Conservation (phyloP, 257 asterid genomes). For the Fraxinus anomala region DNA sequence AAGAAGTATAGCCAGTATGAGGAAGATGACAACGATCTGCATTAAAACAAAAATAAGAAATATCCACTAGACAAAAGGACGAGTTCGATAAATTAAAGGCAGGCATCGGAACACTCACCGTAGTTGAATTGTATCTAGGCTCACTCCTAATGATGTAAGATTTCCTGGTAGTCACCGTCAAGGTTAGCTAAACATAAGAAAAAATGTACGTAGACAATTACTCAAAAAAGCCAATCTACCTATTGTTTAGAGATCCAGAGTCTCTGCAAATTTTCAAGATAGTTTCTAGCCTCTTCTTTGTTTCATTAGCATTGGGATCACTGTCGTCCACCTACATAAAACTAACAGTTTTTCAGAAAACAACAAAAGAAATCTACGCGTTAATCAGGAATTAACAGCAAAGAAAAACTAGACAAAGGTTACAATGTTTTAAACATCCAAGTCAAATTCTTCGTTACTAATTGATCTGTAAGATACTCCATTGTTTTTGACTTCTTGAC, state of each 20-base stretch:
- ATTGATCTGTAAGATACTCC: not conserved
- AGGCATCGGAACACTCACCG: conserved; percentile 47
- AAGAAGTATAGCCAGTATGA: conserved; percentile 60
- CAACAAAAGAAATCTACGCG: not conserved
- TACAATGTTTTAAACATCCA: not conserved
- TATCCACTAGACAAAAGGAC: not conserved
- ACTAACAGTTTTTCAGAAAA: conserved; percentile 1
- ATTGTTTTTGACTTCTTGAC: not conserved
- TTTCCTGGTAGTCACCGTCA: conserved; percentile 50
- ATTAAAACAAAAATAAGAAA: conserved; percentile 31
- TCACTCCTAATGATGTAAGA: conserved; percentile 62
- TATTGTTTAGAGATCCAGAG: conserved; percentile 29
- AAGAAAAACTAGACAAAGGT: conserved; percentile 3
- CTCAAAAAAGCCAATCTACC: conserved; percentile 31
- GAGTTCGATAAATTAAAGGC: not conserved
- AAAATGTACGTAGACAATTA: not conserved
- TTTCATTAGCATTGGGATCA: not conserved
- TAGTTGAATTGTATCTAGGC: conserved; percentile 49
- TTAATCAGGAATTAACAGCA: not conserved
- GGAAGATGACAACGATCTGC: conserved; percentile 66
- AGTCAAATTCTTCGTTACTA: not conserved
- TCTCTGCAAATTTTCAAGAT: conserved; percentile 4
- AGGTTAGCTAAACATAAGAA: conserved; percentile 17
- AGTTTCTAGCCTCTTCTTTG: not conserved
- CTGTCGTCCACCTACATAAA: conserved; percentile 3